Percentiles rank a stretch among this genome's conserved stretches.
These are phyloP conservation scores for Rhodotorula sp. DNA, from an alignment of 1,284 basidiomycete genomes.

Conservation along the genomic window DNA sequence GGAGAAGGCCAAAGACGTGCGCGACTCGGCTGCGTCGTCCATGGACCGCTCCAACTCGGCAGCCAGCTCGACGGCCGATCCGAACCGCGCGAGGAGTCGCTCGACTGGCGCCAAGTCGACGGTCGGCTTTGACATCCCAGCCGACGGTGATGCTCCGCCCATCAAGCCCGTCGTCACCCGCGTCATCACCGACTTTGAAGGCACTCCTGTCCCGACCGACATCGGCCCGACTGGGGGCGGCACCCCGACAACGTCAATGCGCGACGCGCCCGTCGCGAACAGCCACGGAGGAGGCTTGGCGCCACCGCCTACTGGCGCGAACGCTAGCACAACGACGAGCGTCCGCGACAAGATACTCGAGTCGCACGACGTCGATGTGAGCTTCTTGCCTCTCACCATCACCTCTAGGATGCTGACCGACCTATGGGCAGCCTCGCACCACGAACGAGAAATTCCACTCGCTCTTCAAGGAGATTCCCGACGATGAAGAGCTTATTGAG, in stretches of 20 bases:
- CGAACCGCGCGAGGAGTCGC: neutral
- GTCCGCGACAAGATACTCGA: constrained; percentile 29
- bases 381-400: neutral
- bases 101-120: neutral
- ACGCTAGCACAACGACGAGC: constrained; percentile 18
- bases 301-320: neutral
- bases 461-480: constrained; percentile 27
- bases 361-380: constrained; percentile 18
- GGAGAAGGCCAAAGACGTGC: constrained; percentile 10
- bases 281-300: neutral
- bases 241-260: constrained; percentile 1
- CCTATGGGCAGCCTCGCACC: constrained; percentile 8
- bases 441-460: constrained; percentile 34
- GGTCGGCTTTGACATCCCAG: neutral
- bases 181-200: constrained; percentile 26
- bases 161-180: neutral
- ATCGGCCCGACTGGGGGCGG: neutral
- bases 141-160: neutral
- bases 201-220: constrained; percentile 12
- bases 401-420: no score
- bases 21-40: constrained; percentile 5
- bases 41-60: no score
- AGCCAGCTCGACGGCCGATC: neutral
- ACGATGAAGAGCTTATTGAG: constrained; percentile 38
- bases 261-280: neutral